phyloP scores from a whole-genome alignment of 2,329 filamentous ascomycete genomes.

The Capronia americana region DNA sequence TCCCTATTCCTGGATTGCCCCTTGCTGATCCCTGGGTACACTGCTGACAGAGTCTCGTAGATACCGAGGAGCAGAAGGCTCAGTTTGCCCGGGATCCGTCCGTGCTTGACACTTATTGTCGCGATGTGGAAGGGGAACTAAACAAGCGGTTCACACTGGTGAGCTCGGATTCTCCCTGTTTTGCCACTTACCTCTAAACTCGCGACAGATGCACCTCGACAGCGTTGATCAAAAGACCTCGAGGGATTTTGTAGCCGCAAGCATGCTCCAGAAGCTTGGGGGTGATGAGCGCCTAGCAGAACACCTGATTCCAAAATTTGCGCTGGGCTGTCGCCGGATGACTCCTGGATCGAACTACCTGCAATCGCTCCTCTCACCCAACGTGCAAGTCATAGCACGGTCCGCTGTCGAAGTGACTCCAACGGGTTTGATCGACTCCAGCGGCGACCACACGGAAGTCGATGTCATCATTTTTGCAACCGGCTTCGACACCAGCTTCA shows the following conservation, averaged over 20 bases:
- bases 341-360: conserved; percentile 37
- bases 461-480: too few relatives aligned
- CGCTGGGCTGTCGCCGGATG: conserved; percentile 38
- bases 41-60: too few relatives aligned
- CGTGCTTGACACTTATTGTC: conserved; percentile 35
- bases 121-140: conserved; percentile 41
- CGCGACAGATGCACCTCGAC: conserved; percentile 11
- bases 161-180: too few relatives aligned
- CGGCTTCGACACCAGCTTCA: too few relatives aligned
- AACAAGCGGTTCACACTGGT: conserved; percentile 38
- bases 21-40: too few relatives aligned
- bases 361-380: conserved; percentile 37
- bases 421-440: conserved; percentile 15
- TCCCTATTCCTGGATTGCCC: too few relatives aligned
- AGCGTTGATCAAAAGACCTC: conserved; percentile 10
- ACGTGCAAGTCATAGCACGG: conserved; percentile 33
- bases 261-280: conserved; percentile 21
- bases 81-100: conserved; percentile 30
- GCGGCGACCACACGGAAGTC: conserved; percentile 15
- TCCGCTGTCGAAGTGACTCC: background rate
- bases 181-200: too few relatives aligned
- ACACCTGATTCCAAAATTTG: conserved; percentile 37
- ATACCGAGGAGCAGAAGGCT: conserved; percentile 37
- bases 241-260: background rate
- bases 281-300: conserved; percentile 16